Conservation (phyloP, 768 basidiomycete species). For the Rhodosporidiobolus odoratus region DNA sequence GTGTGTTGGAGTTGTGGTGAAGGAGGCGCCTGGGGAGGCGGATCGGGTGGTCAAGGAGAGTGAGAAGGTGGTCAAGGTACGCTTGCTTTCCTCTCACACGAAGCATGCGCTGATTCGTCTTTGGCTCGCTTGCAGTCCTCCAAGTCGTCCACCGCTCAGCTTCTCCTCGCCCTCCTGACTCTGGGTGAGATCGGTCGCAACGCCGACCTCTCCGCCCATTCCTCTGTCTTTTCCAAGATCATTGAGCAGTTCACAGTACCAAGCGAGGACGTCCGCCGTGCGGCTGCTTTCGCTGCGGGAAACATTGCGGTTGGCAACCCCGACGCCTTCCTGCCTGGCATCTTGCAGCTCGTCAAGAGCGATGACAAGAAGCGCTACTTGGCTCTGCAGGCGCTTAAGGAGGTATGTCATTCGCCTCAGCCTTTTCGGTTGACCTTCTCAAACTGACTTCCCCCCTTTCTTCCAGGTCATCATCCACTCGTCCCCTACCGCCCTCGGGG, state of each 20-base stretch:
- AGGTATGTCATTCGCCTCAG: conserved; percentile 53
- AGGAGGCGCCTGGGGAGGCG: conserved; percentile 62
- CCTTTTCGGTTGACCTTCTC: background rate
- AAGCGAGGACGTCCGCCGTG: conserved; percentile 78
- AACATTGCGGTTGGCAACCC: conserved; percentile 94
- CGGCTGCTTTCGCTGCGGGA: conserved; percentile 87
- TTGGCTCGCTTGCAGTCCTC: conserved; percentile 6
- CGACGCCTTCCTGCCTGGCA: conserved; percentile 73
- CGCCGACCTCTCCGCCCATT: conserved; percentile 73
- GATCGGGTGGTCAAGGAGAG: conserved; percentile 81
- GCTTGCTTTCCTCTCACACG: conserved; percentile 23
- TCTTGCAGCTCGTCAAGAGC: conserved; percentile 57
- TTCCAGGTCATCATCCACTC: conserved; percentile 83
- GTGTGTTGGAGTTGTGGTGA: conserved; percentile 77
- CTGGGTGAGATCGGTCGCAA: conserved; percentile 89
- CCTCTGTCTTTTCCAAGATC: conserved; percentile 68
- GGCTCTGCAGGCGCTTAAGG: conserved; percentile 86
- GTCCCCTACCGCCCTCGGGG: conserved; percentile 73
- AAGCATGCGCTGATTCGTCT: background rate
- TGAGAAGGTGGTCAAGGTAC: conserved; percentile 70
- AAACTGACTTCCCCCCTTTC: background rate
- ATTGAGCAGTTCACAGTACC: conserved; percentile 70
- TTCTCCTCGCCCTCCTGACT: conserved; percentile 77
- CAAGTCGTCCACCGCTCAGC: conserved; percentile 58
- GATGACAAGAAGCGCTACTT: conserved; percentile 74